phyloP scores from a whole-genome alignment of 768 basidiomycete genomes.

The Russula sp. region DNA sequence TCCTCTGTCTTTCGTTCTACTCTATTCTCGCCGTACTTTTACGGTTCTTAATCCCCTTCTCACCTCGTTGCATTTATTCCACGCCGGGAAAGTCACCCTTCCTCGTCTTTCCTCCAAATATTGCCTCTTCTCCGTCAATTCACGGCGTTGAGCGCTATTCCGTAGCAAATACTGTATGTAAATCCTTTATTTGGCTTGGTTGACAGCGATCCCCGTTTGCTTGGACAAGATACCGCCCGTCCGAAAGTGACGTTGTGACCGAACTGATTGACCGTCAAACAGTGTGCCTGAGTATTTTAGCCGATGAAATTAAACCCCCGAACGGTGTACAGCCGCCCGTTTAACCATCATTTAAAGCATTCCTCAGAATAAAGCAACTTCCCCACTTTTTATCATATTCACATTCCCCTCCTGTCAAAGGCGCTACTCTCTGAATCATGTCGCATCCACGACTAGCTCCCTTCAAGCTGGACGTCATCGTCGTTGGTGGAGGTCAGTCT shows the following conservation, averaged over 20 bases:
- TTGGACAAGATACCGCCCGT: background rate
- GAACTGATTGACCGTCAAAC: too few species aligned
- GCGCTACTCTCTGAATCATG: background rate
- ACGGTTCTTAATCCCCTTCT: too few species aligned
- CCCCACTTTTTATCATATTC: too few species aligned
- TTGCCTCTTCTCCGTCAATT: too few species aligned
- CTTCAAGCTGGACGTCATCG: conserved; percentile 24
- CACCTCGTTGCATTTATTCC: too few species aligned
- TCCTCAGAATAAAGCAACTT: conserved; percentile 2
- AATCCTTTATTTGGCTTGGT: too few species aligned
- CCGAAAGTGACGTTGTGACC: too few species aligned
- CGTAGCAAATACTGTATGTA: too few species aligned
- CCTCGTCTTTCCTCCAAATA: too few species aligned
- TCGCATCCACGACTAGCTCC: conserved; percentile 11
- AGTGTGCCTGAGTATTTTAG: conserved; percentile 5
- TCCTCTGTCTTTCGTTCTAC: background rate
- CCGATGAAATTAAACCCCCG: conserved; percentile 19
- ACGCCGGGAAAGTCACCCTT: too few species aligned
- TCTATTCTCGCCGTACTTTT: background rate
- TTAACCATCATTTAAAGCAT: conserved; percentile 9
- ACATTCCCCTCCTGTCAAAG: background rate
- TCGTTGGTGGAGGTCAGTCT: conserved; percentile 28
- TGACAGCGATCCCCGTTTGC: background rate
- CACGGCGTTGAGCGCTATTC: too few species aligned
- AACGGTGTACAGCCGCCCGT: background rate